phyloP scores from a whole-genome alignment of 352 stramenopile genomes.

The Phytopythium boreale region DNA sequence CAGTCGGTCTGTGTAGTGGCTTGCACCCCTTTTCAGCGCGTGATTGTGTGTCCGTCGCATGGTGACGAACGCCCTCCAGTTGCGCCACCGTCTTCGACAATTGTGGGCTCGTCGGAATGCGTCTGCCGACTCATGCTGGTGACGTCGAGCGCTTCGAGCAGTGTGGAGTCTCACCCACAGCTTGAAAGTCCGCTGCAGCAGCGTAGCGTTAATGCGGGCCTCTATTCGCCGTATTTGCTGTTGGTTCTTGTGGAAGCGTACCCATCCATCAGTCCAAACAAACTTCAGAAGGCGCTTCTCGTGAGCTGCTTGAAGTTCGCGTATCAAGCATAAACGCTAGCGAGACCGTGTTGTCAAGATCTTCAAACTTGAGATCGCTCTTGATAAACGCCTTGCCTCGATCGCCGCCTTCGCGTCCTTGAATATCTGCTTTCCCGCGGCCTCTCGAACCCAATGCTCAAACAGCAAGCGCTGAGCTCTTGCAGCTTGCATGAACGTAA shows the following conservation, averaged over 20 bases:
- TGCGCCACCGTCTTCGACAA: not conserved
- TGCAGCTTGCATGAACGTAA: constrained; percentile 6
- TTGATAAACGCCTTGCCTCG: constrained; percentile 7
- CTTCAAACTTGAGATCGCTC: constrained; percentile 1
- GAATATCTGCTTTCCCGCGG: not conserved
- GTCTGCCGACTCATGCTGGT: not conserved
- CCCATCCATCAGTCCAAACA: constrained; percentile 17
- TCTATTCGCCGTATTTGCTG: not conserved
- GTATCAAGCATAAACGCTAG: not conserved
- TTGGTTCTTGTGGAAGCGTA: constrained; percentile 5
- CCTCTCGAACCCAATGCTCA: constrained; percentile 11
- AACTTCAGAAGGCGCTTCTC: constrained; percentile 15
- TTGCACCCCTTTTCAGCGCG: constrained; percentile 10
- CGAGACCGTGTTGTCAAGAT: not conserved
- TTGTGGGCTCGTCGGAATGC: not conserved
- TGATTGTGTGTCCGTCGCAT: not conserved
- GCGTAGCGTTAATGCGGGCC: not conserved
- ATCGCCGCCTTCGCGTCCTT: constrained; percentile 5
- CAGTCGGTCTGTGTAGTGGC: constrained; percentile 13
- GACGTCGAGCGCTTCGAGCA: not conserved
- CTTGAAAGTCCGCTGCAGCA: not conserved
- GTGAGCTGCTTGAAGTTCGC: constrained; percentile 4
- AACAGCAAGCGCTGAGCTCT: constrained; percentile 12
- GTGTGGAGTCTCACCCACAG: not conserved
- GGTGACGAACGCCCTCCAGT: not conserved